Base-by-base conservation (phyloP, 129 eudicot genomes). In the Arctium minus region DNA sequence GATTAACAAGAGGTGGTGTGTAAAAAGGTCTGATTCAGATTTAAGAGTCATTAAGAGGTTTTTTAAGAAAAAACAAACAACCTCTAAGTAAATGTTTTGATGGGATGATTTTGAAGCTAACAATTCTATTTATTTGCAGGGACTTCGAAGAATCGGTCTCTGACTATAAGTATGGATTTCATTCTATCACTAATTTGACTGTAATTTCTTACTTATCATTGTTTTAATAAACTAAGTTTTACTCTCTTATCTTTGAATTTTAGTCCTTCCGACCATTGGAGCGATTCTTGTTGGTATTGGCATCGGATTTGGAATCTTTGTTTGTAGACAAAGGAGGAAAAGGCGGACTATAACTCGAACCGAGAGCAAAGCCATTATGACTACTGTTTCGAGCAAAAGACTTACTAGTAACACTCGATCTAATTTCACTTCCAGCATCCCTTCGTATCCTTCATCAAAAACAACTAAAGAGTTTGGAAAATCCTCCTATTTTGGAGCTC, bases 401-500 rank as follows among this genome's bases (percentile, higher is more conserved):
- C 71, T 76, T 22, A 70, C 84, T 15, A 81, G 86, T n/a, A 73
- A 48, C 29, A 56, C 89, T 70, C 85, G 81, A 75, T 84, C 87
- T 74, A 77, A 70, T 67, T 85, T 70, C 67, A 90, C 87, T 77
- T 85, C 40, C 8, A 94, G 95, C 80, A 85, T 82, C 62, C 91
- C 96, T 85, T 92, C 98, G 6, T 89, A 88, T 84, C 80, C 94
- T 11, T 84, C 94, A 44, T 46, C 76, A 1, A 84, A 72, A 13
- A 78, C 84, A 40, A 82, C 53, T 10, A 75, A 69, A 48, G 94
- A 90, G 7, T 38, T 82, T 13, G 93, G 87, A 38, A 88, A 79
- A 18, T 88, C 89, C 84, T 68, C 87, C 79, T 91, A 91, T 86
- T 91, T 88, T 78, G 98, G 99, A 15, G 97, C 89, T 50, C 94